Base-by-base conservation (phyloP, 2,329 filamentous ascomycete species). In the Colletotrichum navitas region DNA sequence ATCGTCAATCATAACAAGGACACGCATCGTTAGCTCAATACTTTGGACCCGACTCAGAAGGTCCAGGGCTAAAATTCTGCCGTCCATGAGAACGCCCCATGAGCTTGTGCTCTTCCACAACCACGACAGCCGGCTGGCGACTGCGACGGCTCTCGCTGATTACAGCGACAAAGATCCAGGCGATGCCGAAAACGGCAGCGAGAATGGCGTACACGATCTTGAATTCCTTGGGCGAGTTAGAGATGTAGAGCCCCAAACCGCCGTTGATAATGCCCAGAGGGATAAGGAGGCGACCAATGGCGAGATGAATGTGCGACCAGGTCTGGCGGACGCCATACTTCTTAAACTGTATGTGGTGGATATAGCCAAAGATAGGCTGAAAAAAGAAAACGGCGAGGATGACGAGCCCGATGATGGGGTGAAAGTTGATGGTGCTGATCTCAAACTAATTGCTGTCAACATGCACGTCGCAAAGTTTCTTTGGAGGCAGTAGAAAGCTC, bases 361-460 rank as follows among this genome's bases (percentile, higher is more conserved):
- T 54, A 51, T 78, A 74, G 2, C 85, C 85, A 2, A 85, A 76
- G 2, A 82, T 21, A 0, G 84, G 83, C 76, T 86, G 84, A 55
- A 83, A 67, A 73, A 82, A 70, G 6, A 86, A 76, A 1, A 78
- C 65, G 14, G 71, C 79, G 10, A 87, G 78, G 3, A 84, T 75
- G 5, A 84, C 77, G 61, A 86, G 76, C 39, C 85, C 85, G 71
- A 87, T 82, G 73, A 86, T 84, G 43, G 83, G 83, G 73, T 87
- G 85, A 55, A 79, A 80, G 73, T 82, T 83, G 43, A 77, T 76
- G 5, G 75, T 63, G 7, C 76, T 71, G n/a, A 77, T 75, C 16
- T 76, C 73, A 8, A 85, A 71, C 79, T 83, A 64, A 5, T 18
- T 2, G 16, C 8, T 7, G 63, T 70, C 7, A 71, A 47, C 14